Conservation (phyloP, 192 early-diverging fungal species). For the Funneliformis mosseae region DNA sequence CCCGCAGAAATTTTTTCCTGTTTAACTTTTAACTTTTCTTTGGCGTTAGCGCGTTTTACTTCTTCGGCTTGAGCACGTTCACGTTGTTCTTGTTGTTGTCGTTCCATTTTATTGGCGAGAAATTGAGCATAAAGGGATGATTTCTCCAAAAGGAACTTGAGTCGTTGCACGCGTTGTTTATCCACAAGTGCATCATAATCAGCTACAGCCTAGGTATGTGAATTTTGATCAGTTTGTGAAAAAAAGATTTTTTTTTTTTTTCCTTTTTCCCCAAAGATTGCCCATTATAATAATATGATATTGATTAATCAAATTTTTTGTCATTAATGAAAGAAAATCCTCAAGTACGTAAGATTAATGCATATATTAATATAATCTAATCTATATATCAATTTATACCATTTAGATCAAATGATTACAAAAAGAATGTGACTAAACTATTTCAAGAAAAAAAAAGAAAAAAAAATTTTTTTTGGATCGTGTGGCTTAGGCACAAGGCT, state of each 20-base stretch:
- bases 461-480: not conserved
- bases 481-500: no score
- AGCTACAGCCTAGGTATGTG: slow-evolving; percentile 53
- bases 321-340: no score
- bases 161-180: slow-evolving; percentile 68
- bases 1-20: slow-evolving; percentile 18
- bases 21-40: slow-evolving; percentile 37
- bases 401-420: no score
- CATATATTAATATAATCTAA: no score
- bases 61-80: slow-evolving; percentile 46
- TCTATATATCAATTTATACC: no score
- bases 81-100: slow-evolving; percentile 68
- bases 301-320: no score
- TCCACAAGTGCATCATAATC: slow-evolving; percentile 63
- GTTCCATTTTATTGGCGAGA: slow-evolving; percentile 73
- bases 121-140: slow-evolving; percentile 81
- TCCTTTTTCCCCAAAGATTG: no score
- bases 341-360: no score
- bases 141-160: slow-evolving; percentile 80
- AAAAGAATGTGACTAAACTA: no score
- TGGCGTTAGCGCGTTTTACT: slow-evolving; percentile 22
- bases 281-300: no score
- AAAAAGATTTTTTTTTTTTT: not conserved
- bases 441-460: no score
- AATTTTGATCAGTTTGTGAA: not conserved